Base-by-base conservation (phyloP, 495 filamentous ascomycete species). In the Neurospora tetraspora region DNA sequence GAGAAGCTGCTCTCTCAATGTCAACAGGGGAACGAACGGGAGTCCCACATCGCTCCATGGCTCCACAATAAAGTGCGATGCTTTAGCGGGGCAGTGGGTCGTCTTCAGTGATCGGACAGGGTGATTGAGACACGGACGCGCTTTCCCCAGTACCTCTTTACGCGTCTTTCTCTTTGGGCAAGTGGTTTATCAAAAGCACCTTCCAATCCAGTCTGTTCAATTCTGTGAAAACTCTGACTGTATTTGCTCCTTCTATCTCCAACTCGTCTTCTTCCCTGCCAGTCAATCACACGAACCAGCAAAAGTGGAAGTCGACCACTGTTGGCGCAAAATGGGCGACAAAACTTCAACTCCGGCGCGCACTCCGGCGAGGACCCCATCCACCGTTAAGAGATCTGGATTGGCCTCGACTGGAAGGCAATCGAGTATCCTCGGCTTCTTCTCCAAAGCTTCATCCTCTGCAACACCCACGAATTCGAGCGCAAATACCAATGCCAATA, bases 401-500 rank as follows among this genome's bases (percentile, higher is more conserved):
- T 73, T 76, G 59, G 78, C 78, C 18, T 83, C 84, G 37, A 80
- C 80, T 34, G 77, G 87, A 83, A 93, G 91, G 77, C 91, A 89
- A 77, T 91, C 95, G 82, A 93, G 90, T 75, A 96, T 97, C 69
- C 84, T 94, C 4, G 92, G 93, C 42, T 97, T 97, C 85, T 97
- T 97, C 76, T 86, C 91, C 71, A 95, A 91, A 76, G 88, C 88
- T 12, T 82, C 86, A 0, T 7, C 86, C 0, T 61, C 53, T 7
- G 53, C 2, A 12, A 34, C 53, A 34, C 53, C 53, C 2, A 61
- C 53, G 6, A 61, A 61, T 14, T 11, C 47, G 20, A 14, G 23
- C 47, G 84, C 85, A 10, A 82, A 85, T 27, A 68, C 68, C 45
- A 73, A 31, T 45, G 34, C 76, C 36, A 82, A 65, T 70, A 72